Evolutionary conservation across 192 early-diverging fungal genomes (phyloP).

Genomic region (Backusella tarrabulga): DNA sequence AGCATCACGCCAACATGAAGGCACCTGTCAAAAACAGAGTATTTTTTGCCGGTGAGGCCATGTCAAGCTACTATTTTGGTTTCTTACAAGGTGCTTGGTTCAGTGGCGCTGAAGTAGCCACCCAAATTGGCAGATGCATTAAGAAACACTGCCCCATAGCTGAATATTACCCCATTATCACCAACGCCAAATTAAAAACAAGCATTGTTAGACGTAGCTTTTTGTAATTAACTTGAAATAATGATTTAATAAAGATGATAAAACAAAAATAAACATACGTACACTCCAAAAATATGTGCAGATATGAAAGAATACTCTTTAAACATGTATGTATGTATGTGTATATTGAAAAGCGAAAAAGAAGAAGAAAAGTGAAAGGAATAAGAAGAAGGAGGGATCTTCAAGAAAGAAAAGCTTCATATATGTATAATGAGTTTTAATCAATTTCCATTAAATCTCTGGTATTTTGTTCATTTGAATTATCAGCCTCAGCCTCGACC

Average conservation of each 20-base stretch:
- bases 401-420: neutral
- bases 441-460: constrained; percentile 23
- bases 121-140: constrained; percentile 16
- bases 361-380: neutral
- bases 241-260: neutral
- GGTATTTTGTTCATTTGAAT: constrained; percentile 9
- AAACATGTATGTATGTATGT: neutral
- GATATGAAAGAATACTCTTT: neutral
- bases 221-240: neutral
- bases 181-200: constrained; percentile 8
- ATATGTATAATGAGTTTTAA: neutral
- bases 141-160: constrained; percentile 21
- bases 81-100: constrained; percentile 34
- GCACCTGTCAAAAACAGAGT: constrained; percentile 34
- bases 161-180: constrained; percentile 27
- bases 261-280: neutral
- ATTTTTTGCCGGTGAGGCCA: constrained; percentile 41
- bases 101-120: constrained; percentile 17
- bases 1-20: constrained; percentile 38
- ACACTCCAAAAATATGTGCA: neutral
- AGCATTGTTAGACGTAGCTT: constrained; percentile 12
- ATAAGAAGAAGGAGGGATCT: neutral
- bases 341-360: neutral
- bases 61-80: constrained; percentile 29
- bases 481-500: constrained; percentile 24